A percentile compares a stretch with the other conserved stretches of the same genome.
phyloP scores from a whole-genome alignment of 148 eudicot species.

The Fagopyrum esculentum region DNA sequence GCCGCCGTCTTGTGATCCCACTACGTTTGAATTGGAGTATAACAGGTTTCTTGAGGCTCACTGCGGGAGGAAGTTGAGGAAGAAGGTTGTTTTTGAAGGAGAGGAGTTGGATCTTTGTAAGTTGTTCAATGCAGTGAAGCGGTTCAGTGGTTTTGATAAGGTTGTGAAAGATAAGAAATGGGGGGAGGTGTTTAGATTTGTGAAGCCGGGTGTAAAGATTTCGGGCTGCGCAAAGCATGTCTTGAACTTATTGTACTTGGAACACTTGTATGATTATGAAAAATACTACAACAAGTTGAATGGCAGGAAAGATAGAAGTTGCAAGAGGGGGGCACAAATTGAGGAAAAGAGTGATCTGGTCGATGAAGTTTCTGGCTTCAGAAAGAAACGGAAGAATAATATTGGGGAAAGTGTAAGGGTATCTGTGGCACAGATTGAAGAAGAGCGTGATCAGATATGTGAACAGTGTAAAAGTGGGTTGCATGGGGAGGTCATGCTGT shows the following conservation, averaged over 20 bases:
- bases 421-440: slow-evolving; percentile 34
- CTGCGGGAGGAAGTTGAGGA: slow-evolving; percentile 61
- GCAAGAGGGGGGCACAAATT: slow-evolving; percentile 29
- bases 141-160: slow-evolving; percentile 89
- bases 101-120: slow-evolving; percentile 89
- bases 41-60: slow-evolving; percentile 68
- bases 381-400: slow-evolving; percentile 57
- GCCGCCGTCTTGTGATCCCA: slow-evolving; percentile 75
- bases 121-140: slow-evolving; percentile 81
- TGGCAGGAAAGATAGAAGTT: slow-evolving; percentile 35
- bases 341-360: slow-evolving; percentile 36
- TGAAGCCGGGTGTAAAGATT: slow-evolving; percentile 53
- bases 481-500: slow-evolving; percentile 94
- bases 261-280: slow-evolving; percentile 89
- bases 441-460: slow-evolving; percentile 79
- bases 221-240: slow-evolving; percentile 89
- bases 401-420: slow-evolving; percentile 48
- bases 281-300: slow-evolving; percentile 54
- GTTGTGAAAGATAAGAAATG: slow-evolving; percentile 83
- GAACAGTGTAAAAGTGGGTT: slow-evolving; percentile 91
- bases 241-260: slow-evolving; percentile 64
- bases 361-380: slow-evolving; percentile 33
- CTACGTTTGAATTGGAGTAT: slow-evolving; percentile 91
- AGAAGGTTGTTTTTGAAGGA: slow-evolving; percentile 85
- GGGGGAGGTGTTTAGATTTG: slow-evolving; percentile 84